Base-by-base conservation (phyloP, 768 basidiomycete species). In the Amylocystis lapponica region DNA sequence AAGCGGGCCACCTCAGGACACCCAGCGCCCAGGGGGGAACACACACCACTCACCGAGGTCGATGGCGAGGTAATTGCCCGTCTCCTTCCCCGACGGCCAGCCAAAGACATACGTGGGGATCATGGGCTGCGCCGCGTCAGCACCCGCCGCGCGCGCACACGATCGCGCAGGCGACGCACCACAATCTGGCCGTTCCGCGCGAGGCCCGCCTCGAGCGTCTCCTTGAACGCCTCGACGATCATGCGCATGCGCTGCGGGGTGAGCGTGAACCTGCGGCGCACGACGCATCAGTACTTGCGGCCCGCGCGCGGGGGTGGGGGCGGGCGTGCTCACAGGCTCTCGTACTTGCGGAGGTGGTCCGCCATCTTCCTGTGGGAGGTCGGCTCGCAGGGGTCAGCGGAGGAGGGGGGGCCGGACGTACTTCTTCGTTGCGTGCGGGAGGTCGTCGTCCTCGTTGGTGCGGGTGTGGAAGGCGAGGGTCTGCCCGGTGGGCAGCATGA, bases 31-130 rank as follows among this genome's bases (percentile, higher is more conserved):
- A n/a, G n/a, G 17, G 20, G 14, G 29, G 33, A 19, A 32, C 36
- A 19, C n/a, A 25, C 30, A 34, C 5, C 8, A 68, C 80, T 57
- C 53, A 86, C 87, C 88, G 27, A 92, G 82, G 64, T 92, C 88
- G 25, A 99, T 68, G 7, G 96, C 92, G 27, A 98, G 81, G 63
- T 74, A 96, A 41, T 93, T 85, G 10, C 96, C 95, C 11, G 70
- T 74, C 69, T 99, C 96, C 46, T 86, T 65, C 3, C 94, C 91
- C 9, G 82, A 79, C 5, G 96, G 96, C 86, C 91, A 98, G 21
- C 86, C 87, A 54, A 98, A 97, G 37, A 98, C 96, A 62, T 72
- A 99, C 0, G 96, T 94, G 3, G 96, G 96, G 40, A 98, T 90
- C 96, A 93, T 91, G 14, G 88, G 88, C 89, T 92, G 46, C 21